Conservation (phyloP, 805 yeast genomes). For the Wickerhamiella bombiphila region DNA sequence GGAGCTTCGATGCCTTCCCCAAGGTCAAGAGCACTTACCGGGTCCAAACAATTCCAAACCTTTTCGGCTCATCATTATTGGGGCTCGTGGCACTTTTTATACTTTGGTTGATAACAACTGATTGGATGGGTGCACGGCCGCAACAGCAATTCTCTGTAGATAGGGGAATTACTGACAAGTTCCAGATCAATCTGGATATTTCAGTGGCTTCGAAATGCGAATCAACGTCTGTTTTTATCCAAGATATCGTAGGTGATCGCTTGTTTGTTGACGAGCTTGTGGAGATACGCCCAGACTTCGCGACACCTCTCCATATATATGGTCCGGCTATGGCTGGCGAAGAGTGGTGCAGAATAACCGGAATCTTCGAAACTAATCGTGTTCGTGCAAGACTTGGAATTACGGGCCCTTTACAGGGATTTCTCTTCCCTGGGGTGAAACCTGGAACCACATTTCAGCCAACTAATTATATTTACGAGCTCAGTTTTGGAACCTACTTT, state of each 20-base stretch:
- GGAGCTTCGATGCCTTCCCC: constrained; percentile 61
- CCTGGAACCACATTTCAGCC: constrained; percentile 43
- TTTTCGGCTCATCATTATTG: constrained; percentile 2
- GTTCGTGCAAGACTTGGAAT: constrained; percentile 79
- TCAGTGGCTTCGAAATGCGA: constrained; percentile 76
- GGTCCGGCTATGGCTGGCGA: constrained; percentile 5
- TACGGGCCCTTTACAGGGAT: constrained; percentile 31
- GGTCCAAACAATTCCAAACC: constrained; percentile 39
- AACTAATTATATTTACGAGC: constrained; percentile 71
- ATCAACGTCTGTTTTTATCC: constrained; percentile 54
- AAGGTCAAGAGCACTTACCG: constrained; percentile 57
- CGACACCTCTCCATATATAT: not conserved
- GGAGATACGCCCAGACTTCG: constrained; percentile 37
- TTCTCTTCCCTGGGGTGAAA: not conserved
- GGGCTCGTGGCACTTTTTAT: constrained; percentile 35
- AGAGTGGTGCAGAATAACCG: constrained; percentile 69
- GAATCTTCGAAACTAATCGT: constrained; percentile 68
- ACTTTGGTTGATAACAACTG: constrained; percentile 74
- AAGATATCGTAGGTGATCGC: constrained; percentile 65
- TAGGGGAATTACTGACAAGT: constrained; percentile 36
- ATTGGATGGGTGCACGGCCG: constrained; percentile 65
- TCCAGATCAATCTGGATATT: constrained; percentile 64
- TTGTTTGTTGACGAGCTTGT: constrained; percentile 65
- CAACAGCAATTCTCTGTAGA: constrained; percentile 72
- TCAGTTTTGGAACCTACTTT: constrained; percentile 80